Evolutionary conservation across 2,329 filamentous ascomycete genomes (phyloP), one percentile per base, ranked within the genome.

Genomic region (Septoria linicola): DNA sequence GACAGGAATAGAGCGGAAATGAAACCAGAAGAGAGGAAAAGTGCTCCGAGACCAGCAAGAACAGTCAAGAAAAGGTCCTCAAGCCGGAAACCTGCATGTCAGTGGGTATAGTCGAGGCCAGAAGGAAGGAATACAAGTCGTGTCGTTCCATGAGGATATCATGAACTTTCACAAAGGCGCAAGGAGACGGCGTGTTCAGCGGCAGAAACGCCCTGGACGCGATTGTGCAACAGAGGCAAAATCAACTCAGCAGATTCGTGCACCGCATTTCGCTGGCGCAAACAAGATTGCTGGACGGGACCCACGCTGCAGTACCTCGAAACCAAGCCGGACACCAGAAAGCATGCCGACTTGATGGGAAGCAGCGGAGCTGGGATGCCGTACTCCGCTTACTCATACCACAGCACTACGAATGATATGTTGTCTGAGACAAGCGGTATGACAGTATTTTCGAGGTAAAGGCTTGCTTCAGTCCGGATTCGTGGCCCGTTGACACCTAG

Each of bases 151-250:
- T 45, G 42, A 48, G 35, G 41, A 46, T 41, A 48, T 47, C 35
- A 31, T 49, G 17, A 35, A 41, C 49, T 57, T 32, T 55, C 60
- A 63, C 60, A 59, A 60, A 56, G 55, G 53, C 59, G 62, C 63
- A 65, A 65, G 63, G 61, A 52, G 54, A 50, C 32, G 25, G 43
- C 37, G 49, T 41, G 31, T 32, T 44, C 49, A 54, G 48, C 50
- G 36, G 50, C 47, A 37, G 42, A 32, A 53, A 41, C 53, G 54
- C 58, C 54, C 55, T 56, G 57, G 57, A 54, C 58, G 53, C 47
- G 52, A 48, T 44, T 57, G 61, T 63, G 57, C 51, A 31, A 63
- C 60, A 51, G 52, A 51, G 50, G 51, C 40, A 39, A 41, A 59
- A 48, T 25, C 37, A 35, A 30, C 30, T 39, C 49, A 42, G 41